Evolutionary conservation across 306 rosid species (phyloP).

Genomic region (Quercus ilex): DNA sequence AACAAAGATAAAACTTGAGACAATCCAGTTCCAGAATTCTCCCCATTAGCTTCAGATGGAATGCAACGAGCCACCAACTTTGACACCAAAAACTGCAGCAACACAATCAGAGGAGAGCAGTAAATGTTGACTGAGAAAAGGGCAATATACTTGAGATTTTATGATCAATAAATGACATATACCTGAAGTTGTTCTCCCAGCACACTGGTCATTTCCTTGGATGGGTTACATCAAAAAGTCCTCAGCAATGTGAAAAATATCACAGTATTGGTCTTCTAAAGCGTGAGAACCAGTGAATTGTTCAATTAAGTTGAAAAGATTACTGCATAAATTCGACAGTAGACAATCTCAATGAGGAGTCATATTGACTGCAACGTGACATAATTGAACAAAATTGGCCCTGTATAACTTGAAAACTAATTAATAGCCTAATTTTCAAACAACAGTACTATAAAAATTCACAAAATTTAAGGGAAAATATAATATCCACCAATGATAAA

Average conservation of each 20-base stretch:
- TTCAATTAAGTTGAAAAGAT: conserved; percentile 78
- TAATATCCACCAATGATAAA: neutral
- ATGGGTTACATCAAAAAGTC: conserved; percentile 33
- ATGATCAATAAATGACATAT: conserved; percentile 4
- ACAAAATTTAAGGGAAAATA: neutral
- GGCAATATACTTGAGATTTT: neutral
- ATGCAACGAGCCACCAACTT: conserved; percentile 77
- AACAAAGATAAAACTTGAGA: conserved; percentile 64
- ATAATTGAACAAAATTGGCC: neutral
- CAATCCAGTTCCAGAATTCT: conserved; percentile 28
- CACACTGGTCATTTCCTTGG: conserved; percentile 51
- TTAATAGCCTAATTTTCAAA: neutral
- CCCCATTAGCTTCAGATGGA: conserved; percentile 52
- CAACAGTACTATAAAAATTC: neutral
- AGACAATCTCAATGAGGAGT: neutral
- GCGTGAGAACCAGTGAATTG: conserved; percentile 54
- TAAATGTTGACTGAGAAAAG: neutral
- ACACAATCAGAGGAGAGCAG: conserved; percentile 15
- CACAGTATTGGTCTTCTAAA: conserved; percentile 76
- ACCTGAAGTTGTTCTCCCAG: conserved; percentile 93
- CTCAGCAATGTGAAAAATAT: conserved; percentile 55
- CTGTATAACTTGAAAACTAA: neutral
- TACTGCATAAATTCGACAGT: conserved; percentile 49
- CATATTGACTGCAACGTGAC: neutral
- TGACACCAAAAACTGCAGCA: conserved; percentile 70